Evolutionary conservation across 2,329 filamentous ascomycete genomes (phyloP).

Genomic region (Exophiala spinifera): DNA sequence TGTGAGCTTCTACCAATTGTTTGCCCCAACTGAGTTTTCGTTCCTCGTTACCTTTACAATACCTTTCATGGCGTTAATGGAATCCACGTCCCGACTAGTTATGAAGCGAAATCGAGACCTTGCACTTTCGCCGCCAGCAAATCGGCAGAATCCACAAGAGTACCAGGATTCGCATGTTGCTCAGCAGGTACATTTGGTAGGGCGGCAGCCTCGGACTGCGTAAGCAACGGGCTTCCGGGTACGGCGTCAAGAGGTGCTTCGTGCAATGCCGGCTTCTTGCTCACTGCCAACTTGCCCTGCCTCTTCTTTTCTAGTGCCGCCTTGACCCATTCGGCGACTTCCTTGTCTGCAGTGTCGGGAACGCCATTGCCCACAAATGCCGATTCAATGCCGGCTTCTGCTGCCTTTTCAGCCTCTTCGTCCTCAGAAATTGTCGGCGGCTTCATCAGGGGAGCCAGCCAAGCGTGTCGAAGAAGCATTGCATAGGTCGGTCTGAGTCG

Average conservation of each 20-base stretch:
- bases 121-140: constrained; percentile 26
- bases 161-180: constrained; percentile 23
- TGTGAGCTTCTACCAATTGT: too few species aligned
- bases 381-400: constrained; percentile 36
- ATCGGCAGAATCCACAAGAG: constrained; percentile 24
- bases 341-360: constrained; percentile 63
- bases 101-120: constrained; percentile 27
- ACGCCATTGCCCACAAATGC: constrained; percentile 32
- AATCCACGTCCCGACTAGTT: not conserved
- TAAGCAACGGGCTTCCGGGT: constrained; percentile 34
- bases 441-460: constrained; percentile 74
- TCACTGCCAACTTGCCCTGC: constrained; percentile 54
- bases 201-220: constrained; percentile 7
- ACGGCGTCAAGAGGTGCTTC: constrained; percentile 78
- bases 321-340: constrained; percentile 84
- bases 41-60: constrained; percentile 23
- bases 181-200: not conserved
- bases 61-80: constrained; percentile 11
- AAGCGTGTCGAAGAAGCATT: constrained; percentile 83
- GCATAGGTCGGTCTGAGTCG: constrained; percentile 91
- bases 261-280: constrained; percentile 76
- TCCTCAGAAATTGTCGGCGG: constrained; percentile 72
- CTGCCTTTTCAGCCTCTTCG: constrained; percentile 58
- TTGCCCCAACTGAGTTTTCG: not conserved
- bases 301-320: constrained; percentile 65